Base-by-base conservation (phyloP, 805 yeast genomes). In the Metschnikowia cerradonensis region DNA sequence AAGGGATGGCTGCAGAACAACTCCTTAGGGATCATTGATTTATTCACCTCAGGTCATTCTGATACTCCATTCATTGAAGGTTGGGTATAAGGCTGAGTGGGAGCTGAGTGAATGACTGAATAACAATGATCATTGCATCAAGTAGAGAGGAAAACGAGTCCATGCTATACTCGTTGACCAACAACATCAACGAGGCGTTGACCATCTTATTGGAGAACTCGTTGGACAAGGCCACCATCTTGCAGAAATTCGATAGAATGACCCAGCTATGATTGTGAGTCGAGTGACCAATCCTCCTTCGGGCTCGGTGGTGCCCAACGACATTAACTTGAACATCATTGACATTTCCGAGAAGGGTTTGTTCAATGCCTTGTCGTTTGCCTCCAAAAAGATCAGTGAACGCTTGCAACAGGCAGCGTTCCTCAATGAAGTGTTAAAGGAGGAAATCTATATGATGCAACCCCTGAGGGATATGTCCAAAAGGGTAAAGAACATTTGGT, bases 261-360 rank as follows among this genome's bases (percentile, higher is more conserved):
- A 94, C 62, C 83, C 96, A 4, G 81, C 86, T 34, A 83, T 88
- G 38, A 88, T 94, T 59, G 91, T 92, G 2, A 81, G 95, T 14
- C 81, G 98, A 70, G 96, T 91, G 23, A 88, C 98, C n/a, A 81
- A 82, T 52, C 84, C 94, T 32, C 96, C 97, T 42, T 69, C 60
- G 32, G 56, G 56, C 20, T 54, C 63, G n/a, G 59, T 56, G 47
- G 61, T 59, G 41, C 54, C 82, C 33, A 82, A 78, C 56, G 96
- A 90, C 60, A 60, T 67, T 61, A 76, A 78, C 54, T 72, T 82
- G 60, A 77, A 78, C 61, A 78, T 87, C 61, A 78, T 87, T 51
- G 91, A 86, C 61, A 66, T 84, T 41, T 77, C 83, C 49, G 94
- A 87, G 66, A 85, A 82, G 65, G 90, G 92, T 15, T 72, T 94